Percentiles rank a stretch among this genome's conserved stretches.
Evolutionary conservation across 257 asterid genomes (phyloP).

Genomic region (Sherardia arvensis): DNA sequence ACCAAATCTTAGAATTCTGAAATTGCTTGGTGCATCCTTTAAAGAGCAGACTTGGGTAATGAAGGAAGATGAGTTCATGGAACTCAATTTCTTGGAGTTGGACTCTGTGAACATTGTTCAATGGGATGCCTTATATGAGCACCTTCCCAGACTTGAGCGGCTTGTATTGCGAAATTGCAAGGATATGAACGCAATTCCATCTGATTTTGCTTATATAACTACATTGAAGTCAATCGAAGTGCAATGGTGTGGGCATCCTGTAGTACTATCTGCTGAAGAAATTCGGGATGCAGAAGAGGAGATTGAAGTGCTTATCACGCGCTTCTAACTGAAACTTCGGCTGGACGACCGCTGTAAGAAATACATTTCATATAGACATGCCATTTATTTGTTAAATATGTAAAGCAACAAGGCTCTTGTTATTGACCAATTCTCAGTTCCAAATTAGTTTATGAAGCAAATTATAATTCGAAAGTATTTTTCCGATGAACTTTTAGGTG

Average conservation of each 20-base stretch:
- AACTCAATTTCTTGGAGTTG: neutral
- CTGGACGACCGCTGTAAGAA: neutral
- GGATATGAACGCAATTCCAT: neutral
- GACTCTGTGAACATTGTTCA: neutral
- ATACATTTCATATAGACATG: neutral
- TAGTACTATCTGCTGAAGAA: slow-evolving; percentile 1
- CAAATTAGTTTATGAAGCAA: neutral
- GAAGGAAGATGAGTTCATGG: neutral
- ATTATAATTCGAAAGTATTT: neutral
- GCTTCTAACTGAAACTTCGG: neutral
- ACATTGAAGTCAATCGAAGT: slow-evolving; percentile 4
- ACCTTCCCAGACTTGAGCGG: slow-evolving; percentile 6
- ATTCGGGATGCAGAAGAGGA: slow-evolving; percentile 2
- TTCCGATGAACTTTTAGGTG: neutral
- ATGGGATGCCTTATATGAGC: slow-evolving; percentile 3
- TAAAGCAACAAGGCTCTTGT: neutral
- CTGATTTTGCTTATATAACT: neutral
- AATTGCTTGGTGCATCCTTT: slow-evolving; percentile 1
- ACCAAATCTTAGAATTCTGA: neutral
- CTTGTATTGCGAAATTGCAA: neutral
- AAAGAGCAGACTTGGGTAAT: neutral
- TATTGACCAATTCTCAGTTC: neutral
- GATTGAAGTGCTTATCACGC: neutral
- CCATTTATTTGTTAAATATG: too few species aligned
- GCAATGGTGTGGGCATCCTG: slow-evolving; percentile 1